phyloP scores from a whole-genome alignment of 495 filamentous ascomycete species.

The Lasiosphaeriaceae sp. region DNA sequence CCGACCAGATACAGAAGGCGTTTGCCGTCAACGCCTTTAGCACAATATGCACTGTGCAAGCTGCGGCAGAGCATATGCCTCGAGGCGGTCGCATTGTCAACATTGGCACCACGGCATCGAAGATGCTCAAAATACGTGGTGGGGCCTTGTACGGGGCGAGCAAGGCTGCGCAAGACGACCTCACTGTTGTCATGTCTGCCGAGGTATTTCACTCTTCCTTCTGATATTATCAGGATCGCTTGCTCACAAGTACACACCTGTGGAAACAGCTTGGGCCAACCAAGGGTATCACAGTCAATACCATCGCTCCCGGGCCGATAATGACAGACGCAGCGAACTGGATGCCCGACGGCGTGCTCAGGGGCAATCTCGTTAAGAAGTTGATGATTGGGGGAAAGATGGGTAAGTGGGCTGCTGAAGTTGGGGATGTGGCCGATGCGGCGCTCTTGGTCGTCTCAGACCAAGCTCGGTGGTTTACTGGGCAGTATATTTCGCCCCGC shows the following conservation, averaged over 20 bases:
- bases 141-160: constrained; percentile 25
- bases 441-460: constrained; percentile 45
- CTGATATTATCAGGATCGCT: too few species aligned
- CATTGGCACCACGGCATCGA: constrained; percentile 40
- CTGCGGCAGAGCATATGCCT: constrained; percentile 29
- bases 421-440: constrained; percentile 45
- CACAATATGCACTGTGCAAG: constrained; percentile 29
- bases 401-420: constrained; percentile 18
- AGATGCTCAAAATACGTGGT: constrained; percentile 6
- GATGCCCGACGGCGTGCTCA: constrained; percentile 4
- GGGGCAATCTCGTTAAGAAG: constrained; percentile 5
- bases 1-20: constrained; percentile 14
- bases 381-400: constrained; percentile 32
- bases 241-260: too few species aligned
- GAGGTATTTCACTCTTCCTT: constrained; percentile 22
- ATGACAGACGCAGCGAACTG: constrained; percentile 21
- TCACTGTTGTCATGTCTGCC: constrained; percentile 23
- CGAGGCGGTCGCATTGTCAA: constrained; percentile 39
- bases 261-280: constrained; percentile 34
- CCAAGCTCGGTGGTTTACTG: constrained; percentile 49
- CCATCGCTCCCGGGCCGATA: constrained; percentile 32
- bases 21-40: constrained; percentile 29
- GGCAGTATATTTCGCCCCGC: constrained; percentile 44
- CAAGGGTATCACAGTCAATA: constrained; percentile 39
- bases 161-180: constrained; percentile 31